Conservation (phyloP, 2,329 filamentous ascomycete species). For the Fusarium drepaniforme region DNA sequence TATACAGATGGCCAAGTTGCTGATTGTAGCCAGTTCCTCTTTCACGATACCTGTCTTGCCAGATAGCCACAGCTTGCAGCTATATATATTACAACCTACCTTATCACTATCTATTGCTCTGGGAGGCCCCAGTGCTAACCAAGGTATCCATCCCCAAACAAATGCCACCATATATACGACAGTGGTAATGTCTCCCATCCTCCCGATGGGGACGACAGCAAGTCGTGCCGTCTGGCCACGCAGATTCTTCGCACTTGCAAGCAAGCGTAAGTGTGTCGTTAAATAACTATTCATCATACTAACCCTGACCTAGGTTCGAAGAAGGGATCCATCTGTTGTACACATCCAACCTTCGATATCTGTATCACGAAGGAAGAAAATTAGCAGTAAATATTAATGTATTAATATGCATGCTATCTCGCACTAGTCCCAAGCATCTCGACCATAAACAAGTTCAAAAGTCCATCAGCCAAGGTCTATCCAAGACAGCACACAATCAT, state of each 20-base stretch:
- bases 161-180: not conserved
- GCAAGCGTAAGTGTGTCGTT: constrained; percentile 1
- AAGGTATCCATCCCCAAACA: not conserved
- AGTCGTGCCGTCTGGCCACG: not conserved
- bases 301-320: not conserved
- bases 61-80: not conserved
- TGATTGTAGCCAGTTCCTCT: too few species aligned
- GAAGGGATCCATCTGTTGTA: constrained; percentile 18
- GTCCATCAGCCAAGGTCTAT: not conserved
- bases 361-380: not conserved
- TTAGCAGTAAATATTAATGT: not conserved
- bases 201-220: not conserved
- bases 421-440: not conserved
- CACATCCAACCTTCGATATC: not conserved
- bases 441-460: not conserved
- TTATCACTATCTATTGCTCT: not conserved
- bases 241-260: constrained; percentile 15
- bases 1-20: too few species aligned
- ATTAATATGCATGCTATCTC: constrained; percentile 17
- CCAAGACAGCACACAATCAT: not conserved
- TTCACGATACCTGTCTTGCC: not conserved
- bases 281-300: not conserved
- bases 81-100: not conserved
- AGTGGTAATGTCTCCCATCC: not conserved
- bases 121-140: not conserved